phyloP scores from a whole-genome alignment of 768 basidiomycete genomes.

The Russula sp. region DNA sequence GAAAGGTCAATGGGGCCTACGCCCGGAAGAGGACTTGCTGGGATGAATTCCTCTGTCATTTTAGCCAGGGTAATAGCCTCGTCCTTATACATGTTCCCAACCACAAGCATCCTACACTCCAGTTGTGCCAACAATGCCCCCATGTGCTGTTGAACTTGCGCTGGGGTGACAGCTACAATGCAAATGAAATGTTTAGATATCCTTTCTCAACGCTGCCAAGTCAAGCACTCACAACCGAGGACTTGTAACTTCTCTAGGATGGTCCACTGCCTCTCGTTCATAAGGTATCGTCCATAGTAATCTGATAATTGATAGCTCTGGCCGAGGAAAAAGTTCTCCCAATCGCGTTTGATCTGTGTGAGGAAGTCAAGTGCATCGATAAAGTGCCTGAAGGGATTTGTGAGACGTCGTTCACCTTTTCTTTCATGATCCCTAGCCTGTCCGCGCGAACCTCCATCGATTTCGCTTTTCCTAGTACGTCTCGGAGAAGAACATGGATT shows the following conservation, averaged over 20 bases:
- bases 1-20: conserved; percentile 45
- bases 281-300: conserved; percentile 64
- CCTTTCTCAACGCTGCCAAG: background rate
- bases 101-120: conserved; percentile 65
- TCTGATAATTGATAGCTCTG: conserved; percentile 78
- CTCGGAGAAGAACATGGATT: conserved; percentile 61
- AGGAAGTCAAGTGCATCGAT: background rate
- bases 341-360: conserved; percentile 61
- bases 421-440: conserved; percentile 74
- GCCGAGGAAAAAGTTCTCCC: conserved; percentile 82
- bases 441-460: conserved; percentile 58
- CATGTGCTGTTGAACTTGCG: conserved; percentile 63
- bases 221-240: conserved; percentile 55
- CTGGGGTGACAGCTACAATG: conserved; percentile 58
- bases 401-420: conserved; percentile 50
- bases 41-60: conserved; percentile 61
- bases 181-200: background rate
- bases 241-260: conserved; percentile 70
- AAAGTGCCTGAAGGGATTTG: background rate
- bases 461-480: conserved; percentile 66
- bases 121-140: conserved; percentile 54
- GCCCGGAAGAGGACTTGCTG: conserved; percentile 46
- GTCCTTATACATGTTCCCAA: conserved; percentile 82
- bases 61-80: conserved; percentile 72
- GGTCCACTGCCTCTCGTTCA: conserved; percentile 70